Conservation (phyloP, 2,329 filamentous ascomycete genomes). For the Colletotrichum lentis region DNA sequence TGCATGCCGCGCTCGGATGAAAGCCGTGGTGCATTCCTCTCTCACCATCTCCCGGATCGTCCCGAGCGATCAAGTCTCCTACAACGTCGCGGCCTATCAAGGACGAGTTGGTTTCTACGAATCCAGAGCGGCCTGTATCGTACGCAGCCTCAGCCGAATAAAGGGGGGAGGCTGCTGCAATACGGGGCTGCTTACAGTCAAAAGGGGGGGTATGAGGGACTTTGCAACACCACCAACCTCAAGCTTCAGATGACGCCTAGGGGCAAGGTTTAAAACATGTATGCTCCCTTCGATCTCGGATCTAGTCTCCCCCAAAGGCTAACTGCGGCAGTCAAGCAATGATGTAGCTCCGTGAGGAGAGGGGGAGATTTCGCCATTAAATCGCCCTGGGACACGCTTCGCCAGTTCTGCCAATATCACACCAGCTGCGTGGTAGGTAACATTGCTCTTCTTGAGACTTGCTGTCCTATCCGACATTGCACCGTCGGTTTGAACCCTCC, state of each 20-base stretch:
- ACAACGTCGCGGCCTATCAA: constrained; percentile 10
- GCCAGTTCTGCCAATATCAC: not conserved
- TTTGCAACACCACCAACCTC: constrained; percentile 17
- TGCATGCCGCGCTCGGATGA: constrained; percentile 23
- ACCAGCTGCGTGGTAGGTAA: constrained; percentile 2
- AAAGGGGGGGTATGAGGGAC: constrained; percentile 2
- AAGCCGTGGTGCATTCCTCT: not conserved
- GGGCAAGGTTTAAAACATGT: constrained; percentile 30
- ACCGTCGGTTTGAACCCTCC: not conserved
- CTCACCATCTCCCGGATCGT: too few species aligned
- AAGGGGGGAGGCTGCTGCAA: constrained; percentile 2
- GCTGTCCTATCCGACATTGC: constrained; percentile 1
- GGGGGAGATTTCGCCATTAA: constrained; percentile 7
- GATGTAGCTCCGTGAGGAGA: constrained; percentile 15
- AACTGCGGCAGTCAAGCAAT: constrained; percentile 13
- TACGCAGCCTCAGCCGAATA: not conserved
- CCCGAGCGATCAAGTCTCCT: constrained; percentile 8
- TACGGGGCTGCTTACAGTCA: constrained; percentile 20
- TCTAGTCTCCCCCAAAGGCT: constrained; percentile 7
- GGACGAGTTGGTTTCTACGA: not conserved
- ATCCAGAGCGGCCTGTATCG: constrained; percentile 19
- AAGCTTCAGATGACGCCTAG: constrained; percentile 37
- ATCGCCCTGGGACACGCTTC: constrained; percentile 8
- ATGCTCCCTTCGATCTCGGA: constrained; percentile 27
- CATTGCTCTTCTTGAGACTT: not conserved